A percentile compares a stretch with the other conserved stretches of the same genome.
Evolutionary conservation across 2,329 filamentous ascomycete genomes (phyloP).

Genomic region (Neonectria hederae): DNA sequence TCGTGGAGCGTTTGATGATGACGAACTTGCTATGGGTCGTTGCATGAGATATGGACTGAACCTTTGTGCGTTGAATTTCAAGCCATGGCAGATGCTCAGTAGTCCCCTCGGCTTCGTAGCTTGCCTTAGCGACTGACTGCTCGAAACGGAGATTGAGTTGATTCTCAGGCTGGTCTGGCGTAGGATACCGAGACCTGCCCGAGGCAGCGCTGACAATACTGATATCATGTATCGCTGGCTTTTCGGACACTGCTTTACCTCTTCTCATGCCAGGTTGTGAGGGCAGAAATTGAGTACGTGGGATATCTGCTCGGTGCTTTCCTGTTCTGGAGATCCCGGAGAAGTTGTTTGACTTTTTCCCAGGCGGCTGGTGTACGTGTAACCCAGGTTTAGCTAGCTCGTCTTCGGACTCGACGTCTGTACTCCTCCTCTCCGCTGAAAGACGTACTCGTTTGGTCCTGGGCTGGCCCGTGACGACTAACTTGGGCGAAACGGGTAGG

Average conservation of each 20-base stretch:
- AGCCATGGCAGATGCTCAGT: conserved; percentile 33
- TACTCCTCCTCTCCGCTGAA: not conserved
- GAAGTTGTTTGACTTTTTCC: conserved; percentile 29
- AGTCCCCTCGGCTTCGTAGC: not conserved
- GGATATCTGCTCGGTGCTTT: conserved; percentile 42
- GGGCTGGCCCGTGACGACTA: not conserved
- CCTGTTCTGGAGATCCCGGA: conserved; percentile 12
- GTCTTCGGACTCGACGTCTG: conserved; percentile 39
- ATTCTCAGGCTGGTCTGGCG: not conserved
- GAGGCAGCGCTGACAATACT: conserved; percentile 39
- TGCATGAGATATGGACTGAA: conserved; percentile 28
- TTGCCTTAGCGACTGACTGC: conserved; percentile 8
- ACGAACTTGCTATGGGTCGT: conserved; percentile 31
- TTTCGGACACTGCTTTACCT: not conserved
- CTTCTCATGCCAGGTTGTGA: not conserved
- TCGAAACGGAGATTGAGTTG: conserved; percentile 20
- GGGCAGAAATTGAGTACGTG: conserved; percentile 32
- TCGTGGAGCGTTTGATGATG: conserved; percentile 35
- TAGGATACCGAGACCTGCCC: conserved; percentile 24
- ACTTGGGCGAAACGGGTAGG: conserved; percentile 9
- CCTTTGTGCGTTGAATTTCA: conserved; percentile 26
- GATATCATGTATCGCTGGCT: not conserved
- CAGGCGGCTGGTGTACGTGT: not conserved
- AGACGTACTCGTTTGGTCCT: conserved; percentile 25
- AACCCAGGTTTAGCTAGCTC: conserved; percentile 37